These are phyloP conservation scores for Phlebopus sp. DNA, from an alignment of 1,284 basidiomycete species.

Conservation along the genomic window DNA sequence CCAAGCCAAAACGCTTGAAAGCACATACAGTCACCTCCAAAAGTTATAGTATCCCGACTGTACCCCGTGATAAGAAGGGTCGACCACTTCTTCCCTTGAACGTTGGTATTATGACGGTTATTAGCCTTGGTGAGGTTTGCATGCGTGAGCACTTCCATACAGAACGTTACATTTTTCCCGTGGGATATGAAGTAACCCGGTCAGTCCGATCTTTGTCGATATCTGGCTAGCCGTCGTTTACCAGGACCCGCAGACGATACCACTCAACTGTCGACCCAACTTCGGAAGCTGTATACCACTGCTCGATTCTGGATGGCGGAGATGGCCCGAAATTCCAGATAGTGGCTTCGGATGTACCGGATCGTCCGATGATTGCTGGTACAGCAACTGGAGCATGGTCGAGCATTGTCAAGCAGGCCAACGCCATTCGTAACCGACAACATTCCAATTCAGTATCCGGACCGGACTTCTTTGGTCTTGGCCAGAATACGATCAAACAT, in stretches of 20 bases:
- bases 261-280: slow-evolving; percentile 67
- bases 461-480: slow-evolving; percentile 80
- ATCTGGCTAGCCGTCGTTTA: slow-evolving; percentile 10
- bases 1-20: slow-evolving; percentile 71
- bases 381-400: slow-evolving; percentile 84
- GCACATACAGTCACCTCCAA: slow-evolving; percentile 75
- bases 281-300: slow-evolving; percentile 69
- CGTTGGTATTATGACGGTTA: slow-evolving; percentile 80
- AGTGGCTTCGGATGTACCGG: slow-evolving; percentile 62
- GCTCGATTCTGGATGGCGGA: slow-evolving; percentile 78
- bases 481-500: slow-evolving; percentile 82
- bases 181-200: slow-evolving; percentile 80
- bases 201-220: slow-evolving; percentile 28
- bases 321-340: slow-evolving; percentile 82
- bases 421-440: slow-evolving; percentile 70
- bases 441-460: slow-evolving; percentile 83
- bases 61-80: slow-evolving; percentile 66
- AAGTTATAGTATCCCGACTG: slow-evolving; percentile 68
- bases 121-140: slow-evolving; percentile 67
- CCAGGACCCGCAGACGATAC: slow-evolving; percentile 54
- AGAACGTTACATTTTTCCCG: slow-evolving; percentile 80
- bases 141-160: slow-evolving; percentile 81
- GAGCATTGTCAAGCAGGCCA: slow-evolving; percentile 74
- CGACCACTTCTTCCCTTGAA: slow-evolving; percentile 69
- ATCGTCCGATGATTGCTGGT: slow-evolving; percentile 70